phyloP scores from a whole-genome alignment of 208 protist genomes.

The Naegleria lovaniensis region DNA sequence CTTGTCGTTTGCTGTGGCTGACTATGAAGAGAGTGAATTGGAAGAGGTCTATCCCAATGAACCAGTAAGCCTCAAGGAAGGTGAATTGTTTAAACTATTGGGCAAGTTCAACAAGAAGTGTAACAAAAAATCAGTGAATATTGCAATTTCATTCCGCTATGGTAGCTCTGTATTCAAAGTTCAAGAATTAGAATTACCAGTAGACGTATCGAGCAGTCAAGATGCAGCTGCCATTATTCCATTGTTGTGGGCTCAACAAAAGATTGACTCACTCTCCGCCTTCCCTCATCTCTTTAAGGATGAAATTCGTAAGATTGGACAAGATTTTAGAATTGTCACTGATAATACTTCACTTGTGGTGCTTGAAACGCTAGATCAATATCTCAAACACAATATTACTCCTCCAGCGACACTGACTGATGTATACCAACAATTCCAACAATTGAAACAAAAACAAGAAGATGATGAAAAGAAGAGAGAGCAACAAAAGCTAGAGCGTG shows the following conservation, averaged over 20 bases:
- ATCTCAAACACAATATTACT: slow-evolving; percentile 11
- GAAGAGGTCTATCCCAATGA: slow-evolving; percentile 14
- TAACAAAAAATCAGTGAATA: background rate
- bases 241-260: slow-evolving; percentile 8
- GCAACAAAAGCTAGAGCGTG: background rate
- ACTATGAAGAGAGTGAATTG: background rate
- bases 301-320: background rate
- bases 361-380: slow-evolving; percentile 12
- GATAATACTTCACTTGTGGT: background rate
- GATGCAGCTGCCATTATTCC: background rate
- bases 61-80: background rate
- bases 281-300: background rate
- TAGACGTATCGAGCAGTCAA: background rate
- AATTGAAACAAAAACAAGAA: background rate
- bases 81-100: background rate
- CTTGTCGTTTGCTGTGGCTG: background rate
- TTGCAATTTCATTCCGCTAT: background rate
- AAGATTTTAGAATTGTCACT: background rate
- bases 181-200: background rate
- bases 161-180: background rate
- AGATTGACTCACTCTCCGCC: background rate
- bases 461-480: background rate
- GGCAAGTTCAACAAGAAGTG: background rate
- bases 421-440: background rate
- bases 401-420: background rate